Evolutionary conservation across 495 filamentous ascomycete genomes (phyloP).

Genomic region (Aspergillus sclerotioniger): DNA sequence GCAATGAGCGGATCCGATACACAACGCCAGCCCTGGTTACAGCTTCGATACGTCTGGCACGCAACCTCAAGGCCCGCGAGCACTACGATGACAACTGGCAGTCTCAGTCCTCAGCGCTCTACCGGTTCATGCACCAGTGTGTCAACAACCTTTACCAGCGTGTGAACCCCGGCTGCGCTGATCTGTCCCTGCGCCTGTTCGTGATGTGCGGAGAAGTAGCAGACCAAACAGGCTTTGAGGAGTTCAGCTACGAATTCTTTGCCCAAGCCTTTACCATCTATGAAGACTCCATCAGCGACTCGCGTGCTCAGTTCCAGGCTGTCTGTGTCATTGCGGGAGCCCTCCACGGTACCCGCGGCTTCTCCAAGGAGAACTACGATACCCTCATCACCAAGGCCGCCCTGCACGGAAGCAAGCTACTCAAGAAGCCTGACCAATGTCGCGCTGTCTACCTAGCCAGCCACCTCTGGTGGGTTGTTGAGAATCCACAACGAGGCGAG

Average conservation of each 20-base stretch:
- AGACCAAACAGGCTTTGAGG: conserved; percentile 88
- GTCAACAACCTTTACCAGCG: conserved; percentile 87
- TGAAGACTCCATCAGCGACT: conserved; percentile 92
- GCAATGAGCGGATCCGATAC: conserved; percentile 92
- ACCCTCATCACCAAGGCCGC: conserved; percentile 97
- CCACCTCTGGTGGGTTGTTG: conserved; percentile 96
- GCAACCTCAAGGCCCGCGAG: conserved; percentile 85
- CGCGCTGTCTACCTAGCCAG: conserved; percentile 93
- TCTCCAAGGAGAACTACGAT: conserved; percentile 95
- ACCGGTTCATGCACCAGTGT: conserved; percentile 89
- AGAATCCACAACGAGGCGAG: conserved; percentile 76
- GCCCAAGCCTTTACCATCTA: conserved; percentile 98
- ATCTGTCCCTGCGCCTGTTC: conserved; percentile 85
- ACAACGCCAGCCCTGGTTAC: conserved; percentile 92
- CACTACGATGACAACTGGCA: conserved; percentile 96
- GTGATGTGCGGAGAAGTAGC: conserved; percentile 89
- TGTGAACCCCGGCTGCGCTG: conserved; percentile 75
- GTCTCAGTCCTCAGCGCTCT: conserved; percentile 80
- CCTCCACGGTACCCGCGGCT: conserved; percentile 79
- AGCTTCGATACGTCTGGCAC: conserved; percentile 82
- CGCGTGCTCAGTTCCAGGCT: conserved; percentile 93
- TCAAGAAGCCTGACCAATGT: conserved; percentile 98
- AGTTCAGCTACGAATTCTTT: conserved; percentile 97
- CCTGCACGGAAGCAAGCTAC: conserved; percentile 90
- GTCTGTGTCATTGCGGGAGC: conserved; percentile 92